Evolutionary conservation across 371 early-diverging fungal species (phyloP).

Genomic region (Apophysomyces elegans): DNA sequence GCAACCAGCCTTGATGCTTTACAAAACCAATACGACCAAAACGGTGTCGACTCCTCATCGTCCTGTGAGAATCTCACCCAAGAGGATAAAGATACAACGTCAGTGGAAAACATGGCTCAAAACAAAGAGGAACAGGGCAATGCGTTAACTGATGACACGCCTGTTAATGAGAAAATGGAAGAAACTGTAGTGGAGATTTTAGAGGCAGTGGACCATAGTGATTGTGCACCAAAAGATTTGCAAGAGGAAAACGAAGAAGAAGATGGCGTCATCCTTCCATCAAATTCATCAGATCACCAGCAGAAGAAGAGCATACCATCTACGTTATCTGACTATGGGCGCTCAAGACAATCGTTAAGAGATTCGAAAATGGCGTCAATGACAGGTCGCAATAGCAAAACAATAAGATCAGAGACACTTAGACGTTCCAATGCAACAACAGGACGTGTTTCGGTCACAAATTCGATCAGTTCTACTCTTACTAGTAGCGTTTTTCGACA

Average conservation of each 20-base stretch:
- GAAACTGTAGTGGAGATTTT: not conserved
- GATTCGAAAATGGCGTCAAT: not conserved
- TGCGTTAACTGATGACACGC: not conserved
- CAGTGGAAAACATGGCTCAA: no score
- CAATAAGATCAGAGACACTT: not conserved
- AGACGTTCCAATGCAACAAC: slow-evolving; percentile 6
- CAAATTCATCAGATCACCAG: not conserved
- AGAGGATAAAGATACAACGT: not conserved
- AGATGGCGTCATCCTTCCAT: not conserved
- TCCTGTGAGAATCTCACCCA: not conserved
- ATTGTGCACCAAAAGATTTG: not conserved
- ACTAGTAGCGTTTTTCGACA: slow-evolving; percentile 16
- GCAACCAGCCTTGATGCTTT: slow-evolving; percentile 39
- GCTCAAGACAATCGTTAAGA: not conserved
- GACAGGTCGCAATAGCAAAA: not conserved
- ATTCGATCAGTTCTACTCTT: not conserved
- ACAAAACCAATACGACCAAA: slow-evolving; percentile 33
- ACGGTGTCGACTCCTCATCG: not conserved
- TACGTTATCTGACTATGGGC: not conserved
- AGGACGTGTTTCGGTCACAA: not conserved
- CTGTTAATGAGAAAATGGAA: not conserved
- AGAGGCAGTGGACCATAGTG: not conserved
- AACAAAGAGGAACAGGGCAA: not conserved
- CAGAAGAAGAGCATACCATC: not conserved
- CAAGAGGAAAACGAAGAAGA: slow-evolving; percentile 2